phyloP scores from a whole-genome alignment of 2,329 filamentous ascomycete species.

The Alternaria sp. region DNA sequence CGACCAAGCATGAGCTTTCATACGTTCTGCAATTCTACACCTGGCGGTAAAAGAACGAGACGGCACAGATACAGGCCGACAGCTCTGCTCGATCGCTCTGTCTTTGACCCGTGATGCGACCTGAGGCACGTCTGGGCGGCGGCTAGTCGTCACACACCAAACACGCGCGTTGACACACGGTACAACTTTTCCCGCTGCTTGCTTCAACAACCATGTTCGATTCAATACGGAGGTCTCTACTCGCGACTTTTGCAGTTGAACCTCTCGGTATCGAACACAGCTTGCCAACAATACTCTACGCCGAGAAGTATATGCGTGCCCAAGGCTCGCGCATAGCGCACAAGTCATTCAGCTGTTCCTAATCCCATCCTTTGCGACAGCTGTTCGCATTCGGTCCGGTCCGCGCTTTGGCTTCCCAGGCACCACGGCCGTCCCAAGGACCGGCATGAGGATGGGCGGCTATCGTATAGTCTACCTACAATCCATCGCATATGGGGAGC shows the following conservation, averaged over 20 bases:
- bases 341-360: background rate
- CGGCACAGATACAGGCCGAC: background rate
- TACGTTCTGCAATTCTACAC: background rate
- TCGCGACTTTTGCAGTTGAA: background rate
- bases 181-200: background rate
- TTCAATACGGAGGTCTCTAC: background rate
- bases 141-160: background rate
- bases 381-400: background rate
- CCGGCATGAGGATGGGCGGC: constrained; percentile 12
- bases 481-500: constrained; percentile 1
- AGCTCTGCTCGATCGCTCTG: background rate
- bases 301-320: background rate
- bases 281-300: background rate
- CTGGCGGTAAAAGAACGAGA: background rate
- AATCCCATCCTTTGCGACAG: background rate
- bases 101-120: background rate
- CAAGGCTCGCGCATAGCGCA: background rate
- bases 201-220: background rate
- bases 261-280: background rate
- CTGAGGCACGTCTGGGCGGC: constrained; percentile 6
- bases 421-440: constrained; percentile 4
- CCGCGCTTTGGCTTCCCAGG: background rate
- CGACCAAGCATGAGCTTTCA: background rate
- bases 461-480: constrained; percentile 15
- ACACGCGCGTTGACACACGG: background rate